Base-by-base conservation (phyloP, 2,329 filamentous ascomycete species). In the Botrytis tulipae region DNA sequence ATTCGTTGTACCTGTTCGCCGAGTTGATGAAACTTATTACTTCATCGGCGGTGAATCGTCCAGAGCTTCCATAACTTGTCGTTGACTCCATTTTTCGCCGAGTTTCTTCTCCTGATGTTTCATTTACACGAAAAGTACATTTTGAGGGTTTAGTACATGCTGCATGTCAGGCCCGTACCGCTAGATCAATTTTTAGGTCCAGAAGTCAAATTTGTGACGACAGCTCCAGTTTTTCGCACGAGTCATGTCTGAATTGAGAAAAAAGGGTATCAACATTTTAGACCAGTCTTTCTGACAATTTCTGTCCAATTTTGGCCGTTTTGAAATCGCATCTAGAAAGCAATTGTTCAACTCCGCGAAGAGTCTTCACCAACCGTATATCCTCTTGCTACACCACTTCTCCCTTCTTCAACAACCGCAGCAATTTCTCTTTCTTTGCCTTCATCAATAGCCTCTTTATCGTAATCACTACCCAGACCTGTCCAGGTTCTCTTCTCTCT, bases 381-480 rank as follows among this genome's bases (percentile, higher is more conserved):
- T 0, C 95, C 96, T 79, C 93, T 90, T 48, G 96, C 96, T 73
- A 98, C 90, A 25, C 96, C 96, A 76, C 91, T 92, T 76, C 94
- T 88, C 1, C 96, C 96, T 82, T 98, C 91, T 80, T 97, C 94
- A 73, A 99, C 88, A 29, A 88, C 92, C 91, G 73, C 92, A 87
- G 72, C 82, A 14, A 61, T n/a, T 29, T 72, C 71, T 54, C 72
- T 73, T 59, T 73, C 65, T 44, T 59, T 80, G n/a, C 84, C 83
- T 71, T 88, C 86, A 22, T 84, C 84, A n/a, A 83, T 85, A 67
- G 87, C 86, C n/a, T 87, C 86, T 44, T 91, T 89, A 76, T 87
- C 86, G 78, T 94, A 97, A 81, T 99, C 96, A 75, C 90, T 97
- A 0, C 96, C 96, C 37, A 99, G 83, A 0, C 96, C 96, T 80